Percentiles rank a stretch among this genome's conserved stretches.
Conservation (phyloP, 352 stramenopile species). For the Achlya hypogyna region DNA sequence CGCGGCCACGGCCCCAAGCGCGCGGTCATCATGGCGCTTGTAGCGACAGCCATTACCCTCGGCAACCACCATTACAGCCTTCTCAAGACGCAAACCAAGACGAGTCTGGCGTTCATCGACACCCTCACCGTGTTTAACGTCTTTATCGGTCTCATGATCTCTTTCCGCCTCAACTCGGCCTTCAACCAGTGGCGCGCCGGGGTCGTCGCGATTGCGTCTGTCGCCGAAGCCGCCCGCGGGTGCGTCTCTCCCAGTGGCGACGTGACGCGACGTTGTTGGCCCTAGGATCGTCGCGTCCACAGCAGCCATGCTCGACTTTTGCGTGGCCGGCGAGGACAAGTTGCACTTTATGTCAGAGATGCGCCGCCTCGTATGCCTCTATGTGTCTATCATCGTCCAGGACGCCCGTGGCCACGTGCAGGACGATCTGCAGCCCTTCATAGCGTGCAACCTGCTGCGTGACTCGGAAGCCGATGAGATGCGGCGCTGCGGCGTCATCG, state of each 20-base stretch:
- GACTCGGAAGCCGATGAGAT: conserved; percentile 14
- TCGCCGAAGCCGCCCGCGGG: conserved; percentile 50
- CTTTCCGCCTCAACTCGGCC: conserved; percentile 73
- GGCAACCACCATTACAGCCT: conserved; percentile 52
- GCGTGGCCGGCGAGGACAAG: conserved; percentile 11
- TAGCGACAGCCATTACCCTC: conserved; percentile 40
- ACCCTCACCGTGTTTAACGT: conserved; percentile 82
- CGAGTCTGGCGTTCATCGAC: conserved; percentile 66
- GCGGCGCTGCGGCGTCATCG: conserved; percentile 9
- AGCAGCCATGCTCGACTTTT: not conserved
- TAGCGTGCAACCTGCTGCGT: not conserved
- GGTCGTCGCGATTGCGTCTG: conserved; percentile 47
- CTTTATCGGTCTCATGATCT: conserved; percentile 68
- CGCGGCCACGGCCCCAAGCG: conserved; percentile 53
- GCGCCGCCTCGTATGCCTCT: conserved; percentile 66
- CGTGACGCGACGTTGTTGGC: conserved; percentile 25
- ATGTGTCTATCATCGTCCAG: conserved; percentile 78
- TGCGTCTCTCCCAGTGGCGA: conserved; percentile 69
- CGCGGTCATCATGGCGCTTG: conserved; percentile 53
- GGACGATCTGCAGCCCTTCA: conserved; percentile 6
- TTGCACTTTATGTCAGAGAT: conserved; percentile 54
- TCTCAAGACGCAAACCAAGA: conserved; percentile 42
- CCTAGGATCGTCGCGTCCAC: conserved; percentile 13
- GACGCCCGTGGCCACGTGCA: conserved; percentile 37
- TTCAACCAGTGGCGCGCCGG: conserved; percentile 70